Base-by-base conservation (phyloP, 495 filamentous ascomycete genomes). In the Letharia columbiana region DNA sequence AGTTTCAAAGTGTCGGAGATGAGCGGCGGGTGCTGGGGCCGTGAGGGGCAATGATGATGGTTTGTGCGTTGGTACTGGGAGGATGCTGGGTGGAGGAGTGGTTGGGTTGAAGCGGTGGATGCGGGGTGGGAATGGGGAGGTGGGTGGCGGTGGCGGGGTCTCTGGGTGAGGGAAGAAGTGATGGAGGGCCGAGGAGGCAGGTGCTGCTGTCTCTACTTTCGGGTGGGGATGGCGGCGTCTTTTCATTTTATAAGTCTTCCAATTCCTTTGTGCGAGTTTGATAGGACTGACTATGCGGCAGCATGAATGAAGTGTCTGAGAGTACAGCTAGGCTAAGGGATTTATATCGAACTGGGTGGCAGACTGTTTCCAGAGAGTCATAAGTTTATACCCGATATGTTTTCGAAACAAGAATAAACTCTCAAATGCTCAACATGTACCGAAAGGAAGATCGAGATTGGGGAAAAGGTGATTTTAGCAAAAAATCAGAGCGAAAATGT, bases 161-260 rank as follows among this genome's bases (percentile, higher is more conserved):
- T 54, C 31, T 1, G 59, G 70, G 41, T 62, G 54, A 63, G 68
- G 70, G 70, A 71, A 71, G 70, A 68, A 61, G 70, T 45, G 70
- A 61, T 63, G 68, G 68, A 66, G 33, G 68, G 63, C 37, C 56
- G 54, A 66, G 28, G 60, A 59, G 66, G 62, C 63, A 10, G 52
- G 17, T 60, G 66, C 58, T 35, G 73, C 61, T 67, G 61, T 67
- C 37, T 49, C 41, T 60, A 28, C 60, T 71, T 65, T 47, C 50
- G 42, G 42, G 61, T 40, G 18, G 66, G 66, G 23, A 64, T 58
- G n/a, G 62, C 69, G 71, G 69, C 66, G 33, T 23, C 28, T 50
- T 58, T 47, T 64, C 66, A 70, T 72, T 71, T 70, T 68, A 74
- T 74, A 72, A 71, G 73, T 74, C n/a, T 62, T 41, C 65, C 61